Evolutionary conservation across 2,329 filamentous ascomycete genomes (phyloP), one percentile per base, ranked within the genome.

Genomic region (Furcasterigmium furcatum): DNA sequence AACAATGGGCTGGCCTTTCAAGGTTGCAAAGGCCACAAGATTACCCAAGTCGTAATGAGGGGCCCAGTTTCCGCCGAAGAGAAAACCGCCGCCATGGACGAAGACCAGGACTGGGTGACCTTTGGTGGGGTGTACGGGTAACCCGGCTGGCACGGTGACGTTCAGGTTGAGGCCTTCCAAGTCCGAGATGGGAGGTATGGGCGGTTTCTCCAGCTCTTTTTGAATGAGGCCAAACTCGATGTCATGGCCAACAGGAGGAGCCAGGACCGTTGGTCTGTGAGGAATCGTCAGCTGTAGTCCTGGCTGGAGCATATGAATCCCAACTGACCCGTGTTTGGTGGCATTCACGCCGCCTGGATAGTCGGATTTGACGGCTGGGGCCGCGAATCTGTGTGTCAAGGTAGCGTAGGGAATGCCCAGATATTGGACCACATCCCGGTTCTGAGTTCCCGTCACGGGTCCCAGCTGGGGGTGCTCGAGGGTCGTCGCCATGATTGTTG

Each of bases 21-120:
- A 64, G 1, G 59, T 56, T 0, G 72, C 72, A 5, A 74, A 52
- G 48, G 66, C 65, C 4, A 77, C 72, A 5, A 80, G 49, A 1
- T 66, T 57, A 5, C 59, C 58, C 18, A 70, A 58, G 48, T 79
- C 70, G 50, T 74, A 77, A 30, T 79, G 72, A 1, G 76, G 76
- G 65, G 73, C 80, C 36, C 67, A 76, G 35, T 69, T 74, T 4
- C 72, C 72, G 3, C 76, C 77, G 3, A 72, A 63, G 3, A 61
- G 58, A 41, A 76, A 72, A 0, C 71, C 76, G 10, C 77, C 76
- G 1, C 77, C 77, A 47, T 80, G 75, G 5, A 80, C 66, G 50
- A 76, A 77, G 2, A 76, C 65, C 32, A 78, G 63, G 0, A 79
- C 74, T 0, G 76, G 77, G 3, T 79, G 58, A 6, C 65, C 66